Evolutionary conservation across 1,139 yeast genomes (phyloP), one percentile per base, ranked within the genome.

Genomic region (Geotrichum cucujoidarum): DNA sequence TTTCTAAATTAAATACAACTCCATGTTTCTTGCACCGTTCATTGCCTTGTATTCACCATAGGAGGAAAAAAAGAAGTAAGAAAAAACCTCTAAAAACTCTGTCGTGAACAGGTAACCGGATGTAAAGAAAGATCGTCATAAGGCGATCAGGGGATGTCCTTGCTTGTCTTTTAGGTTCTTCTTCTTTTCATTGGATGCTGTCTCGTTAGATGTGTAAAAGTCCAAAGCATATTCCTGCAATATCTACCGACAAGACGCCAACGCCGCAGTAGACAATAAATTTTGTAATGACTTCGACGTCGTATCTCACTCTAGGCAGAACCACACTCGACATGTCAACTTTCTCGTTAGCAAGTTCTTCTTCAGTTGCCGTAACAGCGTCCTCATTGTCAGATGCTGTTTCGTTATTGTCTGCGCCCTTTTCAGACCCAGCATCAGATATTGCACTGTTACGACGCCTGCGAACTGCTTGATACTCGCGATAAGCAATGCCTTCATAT

Each of bases 211-310:
- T 53, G n/a, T 48, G 48, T 33, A 49, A 29, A 7, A 40, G 16
- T 21, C 45, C 47, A 45, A 58, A 61, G 7, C 56, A 30, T 4
- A 51, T 30, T 17, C 58, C 59, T 18, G 58, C 53, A 17, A 53
- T 39, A 41, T 52, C 57, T n/a, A 53, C 45, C 2, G 60, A 55
- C 21, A 62, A 53, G 27, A 68, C 58, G 0, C 87, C 72, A 25
- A 87, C 77, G 0, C 95, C 95, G 2, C 84, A 80, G 63, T 88
- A 88, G 1, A 86, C 84, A 17, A 82, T 69, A 51, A 85, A 63
- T 58, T 90, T 72, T 10, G 92, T 87, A 39, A 85, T 69, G 17
- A 84, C 83, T 55, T 83, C 90, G 27, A 83, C 81, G 53, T 83
- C 92, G 59, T 80, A 82, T 47, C 88, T 70, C 8, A 78, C 63